phyloP scores from a whole-genome alignment of 352 stramenopile species.

The Pythium vanterpoolii region DNA sequence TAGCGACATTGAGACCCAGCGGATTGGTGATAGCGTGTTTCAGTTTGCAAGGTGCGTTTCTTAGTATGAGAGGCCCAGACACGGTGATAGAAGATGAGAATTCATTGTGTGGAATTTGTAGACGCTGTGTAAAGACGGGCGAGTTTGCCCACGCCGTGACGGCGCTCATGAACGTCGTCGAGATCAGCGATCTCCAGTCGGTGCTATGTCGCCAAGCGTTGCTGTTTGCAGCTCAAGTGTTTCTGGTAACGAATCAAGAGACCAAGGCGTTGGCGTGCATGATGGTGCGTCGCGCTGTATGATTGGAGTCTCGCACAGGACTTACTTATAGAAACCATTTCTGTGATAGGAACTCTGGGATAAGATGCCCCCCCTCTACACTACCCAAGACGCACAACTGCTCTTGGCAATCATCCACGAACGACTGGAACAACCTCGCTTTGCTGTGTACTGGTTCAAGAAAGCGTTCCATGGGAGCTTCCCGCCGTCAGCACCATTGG shows the following conservation, averaged over 20 bases:
- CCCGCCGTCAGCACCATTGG: background rate
- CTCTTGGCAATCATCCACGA: slow-evolving; percentile 46
- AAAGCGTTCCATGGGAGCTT: slow-evolving; percentile 20
- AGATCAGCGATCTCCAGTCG: slow-evolving; percentile 30
- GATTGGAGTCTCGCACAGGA: too few relatives aligned
- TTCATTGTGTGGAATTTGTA: slow-evolving; percentile 14
- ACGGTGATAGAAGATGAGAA: background rate
- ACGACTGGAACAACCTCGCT: slow-evolving; percentile 9
- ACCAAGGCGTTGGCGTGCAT: slow-evolving; percentile 36
- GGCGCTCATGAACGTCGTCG: slow-evolving; percentile 40
- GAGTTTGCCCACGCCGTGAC: slow-evolving; percentile 39
- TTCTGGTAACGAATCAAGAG: slow-evolving; percentile 27
- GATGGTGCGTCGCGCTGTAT: slow-evolving; percentile 28
- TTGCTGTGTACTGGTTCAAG: slow-evolving; percentile 37
- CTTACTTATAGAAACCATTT: background rate
- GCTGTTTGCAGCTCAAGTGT: slow-evolving; percentile 42
- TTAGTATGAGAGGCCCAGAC: background rate
- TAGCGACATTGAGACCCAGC: slow-evolving; percentile 17
- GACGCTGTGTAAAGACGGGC: slow-evolving; percentile 39
- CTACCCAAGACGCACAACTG: slow-evolving; percentile 29
- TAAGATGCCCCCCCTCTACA: slow-evolving; percentile 50
- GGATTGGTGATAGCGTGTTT: slow-evolving; percentile 26
- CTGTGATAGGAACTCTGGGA: slow-evolving; percentile 37
- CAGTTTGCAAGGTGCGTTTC: slow-evolving; percentile 25
- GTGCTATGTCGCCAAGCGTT: slow-evolving; percentile 29